These are phyloP conservation scores for Botrytis galanthina DNA, from an alignment of 2,329 filamentous ascomycete genomes.

Conservation along the genomic window DNA sequence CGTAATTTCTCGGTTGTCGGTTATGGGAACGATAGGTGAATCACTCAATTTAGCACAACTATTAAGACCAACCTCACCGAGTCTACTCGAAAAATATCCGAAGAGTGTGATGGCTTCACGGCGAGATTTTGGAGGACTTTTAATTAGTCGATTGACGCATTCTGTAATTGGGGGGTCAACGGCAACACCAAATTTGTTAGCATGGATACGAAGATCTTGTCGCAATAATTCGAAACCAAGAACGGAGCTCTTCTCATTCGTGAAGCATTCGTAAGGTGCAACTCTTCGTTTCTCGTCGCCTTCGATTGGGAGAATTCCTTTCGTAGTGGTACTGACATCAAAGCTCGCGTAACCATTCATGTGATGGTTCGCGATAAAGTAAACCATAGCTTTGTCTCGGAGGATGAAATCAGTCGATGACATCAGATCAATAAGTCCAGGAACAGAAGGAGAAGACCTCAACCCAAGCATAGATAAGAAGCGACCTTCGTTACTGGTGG, in stretches of 20 bases:
- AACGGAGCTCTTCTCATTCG: slow-evolving; percentile 71
- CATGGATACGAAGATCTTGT: slow-evolving; percentile 74
- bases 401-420: slow-evolving; percentile 56
- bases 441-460: slow-evolving; percentile 65
- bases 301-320: slow-evolving; percentile 70
- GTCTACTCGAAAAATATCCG: slow-evolving; percentile 75
- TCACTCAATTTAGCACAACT: slow-evolving; percentile 60
- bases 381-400: slow-evolving; percentile 70
- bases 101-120: slow-evolving; percentile 71
- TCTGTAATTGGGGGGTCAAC: slow-evolving; percentile 74
- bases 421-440: slow-evolving; percentile 78
- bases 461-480: slow-evolving; percentile 76
- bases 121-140: slow-evolving; percentile 66
- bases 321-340: slow-evolving; percentile 53
- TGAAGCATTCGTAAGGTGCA: slow-evolving; percentile 74
- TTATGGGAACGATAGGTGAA: slow-evolving; percentile 70
- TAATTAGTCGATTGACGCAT: slow-evolving; percentile 71
- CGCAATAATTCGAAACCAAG: slow-evolving; percentile 79
- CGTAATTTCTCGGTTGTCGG: slow-evolving; percentile 36
- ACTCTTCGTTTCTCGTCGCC: slow-evolving; percentile 65
- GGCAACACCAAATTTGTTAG: slow-evolving; percentile 81
- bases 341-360: slow-evolving; percentile 71
- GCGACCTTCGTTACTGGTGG: slow-evolving; percentile 66
- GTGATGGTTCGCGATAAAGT: slow-evolving; percentile 79
- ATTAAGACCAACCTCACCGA: slow-evolving; percentile 67